Base-by-base conservation (phyloP, 2,329 filamentous ascomycete species). In the Fusarium burgessii region DNA sequence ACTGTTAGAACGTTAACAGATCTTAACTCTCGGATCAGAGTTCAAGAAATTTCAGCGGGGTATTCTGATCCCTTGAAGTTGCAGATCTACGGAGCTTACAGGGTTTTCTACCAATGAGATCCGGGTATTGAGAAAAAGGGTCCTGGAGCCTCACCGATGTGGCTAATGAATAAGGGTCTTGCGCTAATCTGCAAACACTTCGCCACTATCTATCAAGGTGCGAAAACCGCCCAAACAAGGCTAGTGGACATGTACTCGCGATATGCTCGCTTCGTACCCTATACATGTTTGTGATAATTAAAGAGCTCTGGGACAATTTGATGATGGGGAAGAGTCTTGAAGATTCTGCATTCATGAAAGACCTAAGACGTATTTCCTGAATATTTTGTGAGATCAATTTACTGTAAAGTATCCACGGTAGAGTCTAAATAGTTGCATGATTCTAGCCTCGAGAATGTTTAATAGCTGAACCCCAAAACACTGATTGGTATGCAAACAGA, bases 161-260 rank as follows among this genome's bases (percentile, higher is more conserved):
- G 47, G 47, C 47, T 51, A 38, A 20, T 51, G 13, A 51, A 25
- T 35, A 50, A 35, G 47, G 47, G 47, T n/a, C 32, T 17, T 12
- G 32, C 32, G 47, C 47, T 51, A 51, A 52, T 52, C 50, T 52
- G 25, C 14, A 29, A 20, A 52, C 17, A 52, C 50, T 29, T 52
- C 25, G 36, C 47, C 47, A 51, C 47, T 38, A 51, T 25, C 47
- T 51, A 51, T 51, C 47, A 25, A 18, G 47, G 47, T 51, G 47
- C 47, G 25, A 51, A 51, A 50, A 51, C 3, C 2, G 23, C 47
- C 17, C 17, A 32, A 6, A 17, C 9, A 38, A 17, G 47, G 47
- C 47, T 51, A 51, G 47, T 51, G 32, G 7, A 5, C 47, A 32
- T 38, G 47, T 38, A 51, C 32, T 25, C 20, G 20, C 32, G 47